These are phyloP conservation scores for Naganishia liquefaciens DNA, from an alignment of 1,284 basidiomycete species.

Conservation along the genomic window DNA sequence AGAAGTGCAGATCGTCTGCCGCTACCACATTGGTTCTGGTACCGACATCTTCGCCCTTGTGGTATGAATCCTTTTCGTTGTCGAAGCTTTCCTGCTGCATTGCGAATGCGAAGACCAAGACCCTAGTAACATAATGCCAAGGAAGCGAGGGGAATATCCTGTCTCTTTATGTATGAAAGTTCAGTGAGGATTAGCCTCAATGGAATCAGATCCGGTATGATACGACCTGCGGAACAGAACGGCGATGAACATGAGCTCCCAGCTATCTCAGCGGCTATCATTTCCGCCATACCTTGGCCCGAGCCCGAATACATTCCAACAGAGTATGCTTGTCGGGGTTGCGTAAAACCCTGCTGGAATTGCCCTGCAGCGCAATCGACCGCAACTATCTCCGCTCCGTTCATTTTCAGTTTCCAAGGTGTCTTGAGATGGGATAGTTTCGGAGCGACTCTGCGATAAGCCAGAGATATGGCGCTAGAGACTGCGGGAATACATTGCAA, in stretches of 20 bases:
- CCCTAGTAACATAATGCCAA: not conserved
- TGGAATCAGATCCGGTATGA: not conserved
- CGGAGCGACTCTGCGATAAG: not conserved
- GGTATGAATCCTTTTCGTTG: conserved; percentile 9
- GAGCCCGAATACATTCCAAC: not conserved
- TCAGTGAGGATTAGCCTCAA: not conserved
- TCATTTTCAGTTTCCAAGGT: not conserved
- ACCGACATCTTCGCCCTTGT: conserved; percentile 1
- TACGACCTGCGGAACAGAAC: not conserved
- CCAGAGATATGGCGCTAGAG: too few species aligned
- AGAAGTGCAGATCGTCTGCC: not conserved
- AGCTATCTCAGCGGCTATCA: not conserved
- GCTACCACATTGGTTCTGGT: conserved; percentile 13
- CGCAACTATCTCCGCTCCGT: not conserved
- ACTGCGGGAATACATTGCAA: not conserved
- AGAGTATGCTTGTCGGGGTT: too few species aligned
- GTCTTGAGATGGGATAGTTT: not conserved
- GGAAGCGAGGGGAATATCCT: not conserved
- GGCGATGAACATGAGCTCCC: too few species aligned
- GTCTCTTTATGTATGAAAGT: not conserved
- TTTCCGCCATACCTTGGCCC: not conserved
- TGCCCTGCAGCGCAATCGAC: not conserved
- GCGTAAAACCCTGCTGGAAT: too few species aligned
- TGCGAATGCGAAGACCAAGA: not conserved
- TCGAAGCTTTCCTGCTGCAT: not conserved